Percentiles rank a stretch among this genome's conserved stretches.
Evolutionary conservation across 2,329 filamentous ascomycete genomes (phyloP).

Genomic region (Pezizomycotina sp.): DNA sequence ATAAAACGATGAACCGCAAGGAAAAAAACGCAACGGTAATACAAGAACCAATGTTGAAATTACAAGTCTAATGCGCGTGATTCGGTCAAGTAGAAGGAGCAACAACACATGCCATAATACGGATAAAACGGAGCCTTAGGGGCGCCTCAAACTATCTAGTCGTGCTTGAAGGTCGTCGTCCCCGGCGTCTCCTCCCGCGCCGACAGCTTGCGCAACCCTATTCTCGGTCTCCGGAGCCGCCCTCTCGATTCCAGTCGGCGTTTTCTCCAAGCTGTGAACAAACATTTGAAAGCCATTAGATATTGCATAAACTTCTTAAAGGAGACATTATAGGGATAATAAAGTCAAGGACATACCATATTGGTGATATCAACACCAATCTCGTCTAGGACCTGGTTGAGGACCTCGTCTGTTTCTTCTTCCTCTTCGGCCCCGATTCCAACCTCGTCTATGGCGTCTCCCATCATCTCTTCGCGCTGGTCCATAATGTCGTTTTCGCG

Average conservation of each 20-base stretch:
- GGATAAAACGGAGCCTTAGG: slow-evolving; percentile 11
- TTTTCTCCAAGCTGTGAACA: slow-evolving; percentile 64
- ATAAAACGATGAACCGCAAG: too few species aligned
- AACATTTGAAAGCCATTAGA: slow-evolving; percentile 12
- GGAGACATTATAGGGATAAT: slow-evolving; percentile 9
- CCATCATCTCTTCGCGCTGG: slow-evolving; percentile 98
- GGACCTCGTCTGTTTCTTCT: slow-evolving; percentile 90
- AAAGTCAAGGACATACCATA: slow-evolving; percentile 44
- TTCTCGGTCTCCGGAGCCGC: slow-evolving; percentile 50
- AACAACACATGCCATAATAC: too few species aligned
- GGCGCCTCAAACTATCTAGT: slow-evolving; percentile 65
- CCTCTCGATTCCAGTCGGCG: slow-evolving; percentile 67
- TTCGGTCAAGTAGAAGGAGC: too few species aligned
- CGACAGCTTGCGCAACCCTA: slow-evolving; percentile 72
- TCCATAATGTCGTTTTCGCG: slow-evolving; percentile 99
- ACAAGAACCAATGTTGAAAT: too few species aligned
- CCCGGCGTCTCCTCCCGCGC: slow-evolving; percentile 44
- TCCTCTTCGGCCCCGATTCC: slow-evolving; percentile 76
- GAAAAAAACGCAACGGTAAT: too few species aligned
- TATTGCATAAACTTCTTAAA: slow-evolving; percentile 1
- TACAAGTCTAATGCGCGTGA: too few species aligned
- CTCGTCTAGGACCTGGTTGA: slow-evolving; percentile 91
- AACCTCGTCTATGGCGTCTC: slow-evolving; percentile 93
- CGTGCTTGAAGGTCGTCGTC: slow-evolving; percentile 91
- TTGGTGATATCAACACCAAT: slow-evolving; percentile 88